Conservation (phyloP, 1,139 yeast species). For the Yueomyces sp. region DNA sequence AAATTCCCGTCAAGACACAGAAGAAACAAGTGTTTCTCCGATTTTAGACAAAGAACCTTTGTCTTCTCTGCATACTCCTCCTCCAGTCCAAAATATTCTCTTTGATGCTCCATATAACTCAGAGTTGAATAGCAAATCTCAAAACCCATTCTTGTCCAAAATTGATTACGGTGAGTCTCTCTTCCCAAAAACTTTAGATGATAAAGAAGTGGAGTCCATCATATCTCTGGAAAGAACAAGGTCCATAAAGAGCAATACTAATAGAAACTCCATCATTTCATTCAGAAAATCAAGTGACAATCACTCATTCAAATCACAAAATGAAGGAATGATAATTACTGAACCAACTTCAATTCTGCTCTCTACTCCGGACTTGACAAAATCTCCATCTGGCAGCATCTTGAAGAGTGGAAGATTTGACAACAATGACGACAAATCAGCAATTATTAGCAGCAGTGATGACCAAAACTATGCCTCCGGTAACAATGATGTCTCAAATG, state of each 20-base stretch:
- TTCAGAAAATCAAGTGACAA: slow-evolving; percentile 25
- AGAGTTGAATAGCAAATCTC: neutral
- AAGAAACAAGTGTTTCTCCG: neutral
- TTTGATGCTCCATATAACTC: neutral
- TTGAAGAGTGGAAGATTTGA: slow-evolving; percentile 30
- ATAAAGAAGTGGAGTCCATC: slow-evolving; percentile 62
- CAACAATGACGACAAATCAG: slow-evolving; percentile 4
- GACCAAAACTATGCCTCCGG: neutral
- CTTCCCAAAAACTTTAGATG: slow-evolving; percentile 56
- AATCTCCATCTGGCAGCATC: slow-evolving; percentile 39
- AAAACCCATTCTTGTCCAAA: neutral
- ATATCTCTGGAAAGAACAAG: slow-evolving; percentile 60
- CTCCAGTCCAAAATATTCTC: neutral
- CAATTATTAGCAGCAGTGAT: neutral
- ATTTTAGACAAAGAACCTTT: neutral
- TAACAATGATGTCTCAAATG: slow-evolving; percentile 1
- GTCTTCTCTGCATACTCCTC: neutral
- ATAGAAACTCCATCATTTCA: slow-evolving; percentile 12
- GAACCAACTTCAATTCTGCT: slow-evolving; percentile 22
- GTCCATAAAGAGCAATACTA: slow-evolving; percentile 27
- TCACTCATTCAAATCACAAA: slow-evolving; percentile 26
- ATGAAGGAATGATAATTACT: slow-evolving; percentile 29
- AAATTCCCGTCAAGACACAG: neutral
- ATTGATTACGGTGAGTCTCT: slow-evolving; percentile 46
- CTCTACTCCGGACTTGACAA: slow-evolving; percentile 24